Conservation (phyloP, 2,329 filamentous ascomycete species). For the Neopestalotiopsis sp. region DNA sequence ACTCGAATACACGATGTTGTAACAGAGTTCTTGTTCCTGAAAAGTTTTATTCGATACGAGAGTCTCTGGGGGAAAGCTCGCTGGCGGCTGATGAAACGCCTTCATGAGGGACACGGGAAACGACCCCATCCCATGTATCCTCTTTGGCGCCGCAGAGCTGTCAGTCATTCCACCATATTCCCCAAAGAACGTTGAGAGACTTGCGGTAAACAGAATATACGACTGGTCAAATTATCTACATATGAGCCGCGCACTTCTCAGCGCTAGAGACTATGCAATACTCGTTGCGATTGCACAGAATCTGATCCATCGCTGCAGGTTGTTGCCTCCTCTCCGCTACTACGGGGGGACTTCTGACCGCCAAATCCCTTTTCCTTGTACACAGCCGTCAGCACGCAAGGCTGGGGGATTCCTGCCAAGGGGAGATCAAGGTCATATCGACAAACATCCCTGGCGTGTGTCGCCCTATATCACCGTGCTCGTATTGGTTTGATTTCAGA, state of each 20-base stretch:
- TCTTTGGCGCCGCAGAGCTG: too few relatives aligned
- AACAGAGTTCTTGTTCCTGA: too few relatives aligned
- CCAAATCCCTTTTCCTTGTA: not conserved
- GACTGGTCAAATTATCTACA: not conserved
- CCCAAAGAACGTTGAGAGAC: too few relatives aligned
- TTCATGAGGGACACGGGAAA: too few relatives aligned
- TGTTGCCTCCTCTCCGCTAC: not conserved
- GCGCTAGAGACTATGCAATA: not conserved
- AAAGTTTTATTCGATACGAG: too few relatives aligned
- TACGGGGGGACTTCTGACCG: not conserved
- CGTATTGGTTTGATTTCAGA: too few relatives aligned
- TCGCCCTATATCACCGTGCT: too few relatives aligned
- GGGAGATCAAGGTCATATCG: not conserved
- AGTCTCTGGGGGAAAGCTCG: too few relatives aligned
- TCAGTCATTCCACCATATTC: too few relatives aligned
- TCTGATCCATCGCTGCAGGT: not conserved
- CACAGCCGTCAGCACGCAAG: constrained; percentile 1
- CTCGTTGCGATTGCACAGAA: not conserved
- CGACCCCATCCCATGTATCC: too few relatives aligned
- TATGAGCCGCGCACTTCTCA: not conserved
- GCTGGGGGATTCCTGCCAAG: not conserved
- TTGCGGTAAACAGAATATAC: not conserved
- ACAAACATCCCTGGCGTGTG: not conserved
- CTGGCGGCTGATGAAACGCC: too few relatives aligned
- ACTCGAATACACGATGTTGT: not conserved